phyloP scores from a whole-genome alignment of 2,329 filamentous ascomycete genomes.

The Colletotrichum tropicale region DNA sequence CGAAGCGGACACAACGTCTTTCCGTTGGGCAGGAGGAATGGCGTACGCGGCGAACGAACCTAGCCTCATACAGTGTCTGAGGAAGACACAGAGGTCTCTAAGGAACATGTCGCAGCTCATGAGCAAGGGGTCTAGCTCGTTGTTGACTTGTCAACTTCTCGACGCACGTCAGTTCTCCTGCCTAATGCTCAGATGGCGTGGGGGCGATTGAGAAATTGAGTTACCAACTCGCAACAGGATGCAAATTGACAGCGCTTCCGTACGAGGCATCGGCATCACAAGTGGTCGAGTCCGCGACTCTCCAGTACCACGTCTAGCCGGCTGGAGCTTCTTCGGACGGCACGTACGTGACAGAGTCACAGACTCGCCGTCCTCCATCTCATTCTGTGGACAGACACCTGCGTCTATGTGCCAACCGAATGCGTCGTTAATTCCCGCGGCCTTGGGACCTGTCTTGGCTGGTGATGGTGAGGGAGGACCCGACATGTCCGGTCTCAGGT shows the following conservation, averaged over 20 bases:
- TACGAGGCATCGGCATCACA: neutral
- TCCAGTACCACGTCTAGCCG: neutral
- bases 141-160: neutral
- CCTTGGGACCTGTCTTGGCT: constrained; percentile 1
- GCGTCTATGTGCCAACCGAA: neutral
- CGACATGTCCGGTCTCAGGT: constrained; percentile 16
- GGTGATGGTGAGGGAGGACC: neutral
- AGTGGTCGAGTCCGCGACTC: neutral
- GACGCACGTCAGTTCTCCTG: neutral
- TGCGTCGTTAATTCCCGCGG: neutral
- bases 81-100: neutral
- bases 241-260: neutral
- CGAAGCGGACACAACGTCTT: neutral
- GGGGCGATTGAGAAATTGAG: neutral
- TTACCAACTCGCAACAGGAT: neutral
- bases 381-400: neutral
- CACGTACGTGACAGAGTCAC: neutral
- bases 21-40: neutral
- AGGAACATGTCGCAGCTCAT: neutral
- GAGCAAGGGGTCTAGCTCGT: neutral
- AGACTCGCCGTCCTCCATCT: neutral
- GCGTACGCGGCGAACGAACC: neutral
- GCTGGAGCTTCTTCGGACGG: neutral
- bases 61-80: neutral
- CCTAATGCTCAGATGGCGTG: neutral